Evolutionary conservation across 257 asterid species (phyloP), one percentile per base, ranked within the genome.

Genomic region (Solanum paucissectum): DNA sequence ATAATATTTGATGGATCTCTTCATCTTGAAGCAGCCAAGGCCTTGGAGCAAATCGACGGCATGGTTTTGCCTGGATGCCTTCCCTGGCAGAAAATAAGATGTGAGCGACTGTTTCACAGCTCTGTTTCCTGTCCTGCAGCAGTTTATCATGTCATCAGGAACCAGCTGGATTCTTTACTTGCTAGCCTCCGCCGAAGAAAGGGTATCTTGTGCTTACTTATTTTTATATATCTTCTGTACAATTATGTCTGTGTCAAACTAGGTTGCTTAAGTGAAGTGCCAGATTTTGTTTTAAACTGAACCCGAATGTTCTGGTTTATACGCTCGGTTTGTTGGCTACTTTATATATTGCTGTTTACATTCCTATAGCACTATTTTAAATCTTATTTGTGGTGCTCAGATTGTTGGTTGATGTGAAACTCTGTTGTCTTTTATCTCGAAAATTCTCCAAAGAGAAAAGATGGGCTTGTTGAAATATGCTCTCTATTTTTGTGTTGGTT

Each of bases 21-120:
- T 79, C 98, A 95, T 90, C 90, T 94, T 92, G 99, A 95, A 92
- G 99, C 99, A 40, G 99, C 99, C 32, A 92, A 84, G 91, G 98
- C 99, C 46, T 91, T 97, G 90, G 98, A 97, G 89, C 95, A 94
- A 42, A 89, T 97, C 33, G 89, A 93, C 29, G 99, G 98, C 85
- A 95, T 92, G 91, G 98, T 92, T 64, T 90, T 97, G 83, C 97
- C 94, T 42, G 98, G 99, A 84, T 93, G 94, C 91, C 89, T 84
- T 34, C 13, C 89, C 0, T 97, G 99, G 99, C 99, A 97, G 95
- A 97, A 94, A 92, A 91, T 97, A 91, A 90, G 87, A 69, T 96
- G 99, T 87, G 93, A 91, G 62, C 95, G 91, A 68, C 32, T 92
- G 91, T 97, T 96, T 90, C 96, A 92, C 85, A 94, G 94, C 90